phyloP scores from a whole-genome alignment of 148 eudicot genomes.

The Cornus suecica region DNA sequence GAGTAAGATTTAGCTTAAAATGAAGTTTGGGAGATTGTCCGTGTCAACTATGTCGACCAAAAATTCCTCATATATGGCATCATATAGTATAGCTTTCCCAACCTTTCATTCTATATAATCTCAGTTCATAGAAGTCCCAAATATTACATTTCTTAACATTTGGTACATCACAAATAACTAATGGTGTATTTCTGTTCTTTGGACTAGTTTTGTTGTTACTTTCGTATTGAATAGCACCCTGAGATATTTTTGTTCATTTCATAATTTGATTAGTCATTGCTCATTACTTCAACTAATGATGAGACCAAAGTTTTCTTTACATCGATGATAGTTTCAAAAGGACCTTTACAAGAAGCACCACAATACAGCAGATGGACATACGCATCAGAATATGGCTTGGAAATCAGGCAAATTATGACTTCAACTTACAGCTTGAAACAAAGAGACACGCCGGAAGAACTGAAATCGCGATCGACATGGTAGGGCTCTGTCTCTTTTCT shows the following conservation, averaged over 20 bases:
- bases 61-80: too few species aligned
- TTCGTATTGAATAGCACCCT: background rate
- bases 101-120: too few species aligned
- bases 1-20: too few species aligned
- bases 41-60: too few species aligned
- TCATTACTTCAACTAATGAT: background rate
- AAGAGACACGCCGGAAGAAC: conserved; percentile 59
- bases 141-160: too few species aligned
- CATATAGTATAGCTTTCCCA: too few species aligned
- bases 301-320: conserved; percentile 19
- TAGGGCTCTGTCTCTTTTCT: conserved; percentile 24
- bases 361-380: conserved; percentile 73
- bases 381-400: conserved; percentile 91
- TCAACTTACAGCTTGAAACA: conserved; percentile 74
- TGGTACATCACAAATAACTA: too few species aligned
- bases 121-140: too few species aligned
- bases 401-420: conserved; percentile 87
- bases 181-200: too few species aligned
- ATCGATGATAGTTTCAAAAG: conserved; percentile 64
- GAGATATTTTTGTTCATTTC: background rate
- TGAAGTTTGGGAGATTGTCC: too few species aligned
- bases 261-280: background rate
- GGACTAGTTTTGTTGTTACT: too few species aligned
- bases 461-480: conserved; percentile 96
- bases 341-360: conserved; percentile 66